Evolutionary conservation across 768 basidiomycete genomes (phyloP), one percentile per base, ranked within the genome.

Genomic region (Podaxis sp.): DNA sequence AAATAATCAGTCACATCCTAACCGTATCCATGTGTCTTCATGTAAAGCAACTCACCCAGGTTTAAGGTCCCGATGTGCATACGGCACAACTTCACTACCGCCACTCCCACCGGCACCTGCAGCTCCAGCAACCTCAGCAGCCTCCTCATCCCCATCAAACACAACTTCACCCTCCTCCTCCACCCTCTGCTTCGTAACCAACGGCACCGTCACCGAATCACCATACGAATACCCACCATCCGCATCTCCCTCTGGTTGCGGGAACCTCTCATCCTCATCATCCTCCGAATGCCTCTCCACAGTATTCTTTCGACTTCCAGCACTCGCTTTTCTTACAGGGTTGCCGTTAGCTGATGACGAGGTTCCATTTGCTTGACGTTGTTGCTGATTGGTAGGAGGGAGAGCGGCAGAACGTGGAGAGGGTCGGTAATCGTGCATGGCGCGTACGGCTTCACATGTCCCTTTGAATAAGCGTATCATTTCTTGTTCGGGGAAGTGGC

Each of bases 1-100:
- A 24, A 40, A 0, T 15, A 0, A 37, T 46, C 15, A 67, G 19
- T 29, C 5, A 24, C 37, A 49, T 37, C 25, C 47, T 55, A 15
- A 27, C 38, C 4, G 49, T 52, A 37, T 15, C 51, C 27, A 25
- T 38, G 55, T 63, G 24, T 47, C 33, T 19, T 19, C 11, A 50
- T 8, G 22, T 27, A 11, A 13, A 50, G 27, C 7, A 1, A 77
- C 90, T 67, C 68, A 96, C 96, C 88, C 96, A 50, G 95, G 96
- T 77, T 99, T 99, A 68, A 98, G 79, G 76, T 99, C 97, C 59
- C 97, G 82, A 75, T 99, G 97, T 1, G 96, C 96, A 73, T 96
- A 99, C 1, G 97, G 95, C 7, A 94, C 83, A 29, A 89, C 73
- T 66, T 89, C 88, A 15, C 69, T 67, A 2, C 80, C 80, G 2